Base-by-base conservation (phyloP, 148 eudicot species). In the Rhododendron henanense region DNA sequence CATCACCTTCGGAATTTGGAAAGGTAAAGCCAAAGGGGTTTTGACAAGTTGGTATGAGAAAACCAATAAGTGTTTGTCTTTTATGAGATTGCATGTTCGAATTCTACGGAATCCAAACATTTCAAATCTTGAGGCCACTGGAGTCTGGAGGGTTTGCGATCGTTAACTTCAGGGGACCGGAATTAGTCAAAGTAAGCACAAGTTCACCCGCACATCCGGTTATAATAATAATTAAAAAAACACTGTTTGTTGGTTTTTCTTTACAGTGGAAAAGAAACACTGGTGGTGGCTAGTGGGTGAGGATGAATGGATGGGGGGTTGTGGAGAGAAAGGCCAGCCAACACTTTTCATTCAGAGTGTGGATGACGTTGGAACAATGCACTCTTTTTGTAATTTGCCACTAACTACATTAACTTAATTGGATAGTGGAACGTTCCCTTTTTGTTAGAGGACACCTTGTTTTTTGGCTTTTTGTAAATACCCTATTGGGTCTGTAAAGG, bases 321-420 rank as follows among this genome's bases (percentile, higher is more conserved):
- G 74, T 83, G 59, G 59, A 67, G 28, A 83, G 39, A 67, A 65
- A 23, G 5, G 1, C 73, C 31, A 23, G 13, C 85, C 53, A 69
- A 31, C 44, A 35, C 39, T 50, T 71, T 33, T 9, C 6, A 2
- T 11, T 69, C 3, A 33, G 11, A 50, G 79, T 71, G 79, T 73
- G 80, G 28, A 73, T 84, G 85, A 50, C 79, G 85, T 33, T 33
- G 85, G 63, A 33, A 73, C 47, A 84, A 73, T 71, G 10, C 35
- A 59, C 79, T 78, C 37, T 28, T 57, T 82, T 71, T 44, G 57
- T 48, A 21, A 47, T 28, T 14, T 33, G 16, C 63, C 78, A 67
- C 57, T 28, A 28, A 15, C 10, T 51, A 25, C 78, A 65, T 28
- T 28, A 65, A 67, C 57, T 65, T 41, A n/a, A 23, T 25, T 57